Evolutionary conservation across 1,284 basidiomycete genomes (phyloP), one percentile per base, ranked within the genome.

Genomic region (Schizophyllum amplum): DNA sequence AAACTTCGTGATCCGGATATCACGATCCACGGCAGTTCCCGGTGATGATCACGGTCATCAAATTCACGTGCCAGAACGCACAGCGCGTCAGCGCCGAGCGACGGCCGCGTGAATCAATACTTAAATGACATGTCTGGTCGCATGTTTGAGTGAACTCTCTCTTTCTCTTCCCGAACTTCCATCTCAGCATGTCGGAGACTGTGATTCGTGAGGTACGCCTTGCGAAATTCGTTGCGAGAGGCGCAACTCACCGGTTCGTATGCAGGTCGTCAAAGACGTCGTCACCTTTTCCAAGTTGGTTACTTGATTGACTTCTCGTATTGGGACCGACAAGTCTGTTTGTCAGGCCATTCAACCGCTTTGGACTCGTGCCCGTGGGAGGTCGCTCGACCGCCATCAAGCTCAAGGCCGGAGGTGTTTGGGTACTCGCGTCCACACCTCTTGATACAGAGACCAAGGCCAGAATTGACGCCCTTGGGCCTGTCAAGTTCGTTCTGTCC

Each of bases 361-460:
- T 79, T 58, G 82, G 84, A 9, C 33, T 89, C 9, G 62, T 92
- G 27, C 89, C 87, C 3, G 72, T 93, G 24, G 92, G 92, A 0
- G 90, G 91, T 22, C 75, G 92, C 50, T 88, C 89, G 0, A 96
- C 91, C 0, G 94, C 93, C 1, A 77, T 97, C 67, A 85, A 80
- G 70, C 74, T 97, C 57, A 72, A 72, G 52, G 77, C 81, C 56
- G 84, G 86, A 20, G 84, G 82, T 4, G 83, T 97, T 23, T 95
- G 92, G 84, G 76, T 97, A 1, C 77, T 96, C 24, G 93, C 92
- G 1, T 94, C 91, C 1, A 92, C 92, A 2, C 89, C 91, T 0
- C 72, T 93, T 55, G 83, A 86, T 52, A 72, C 78, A 4, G 85
- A 85, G 42, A 95, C 91, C 1, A 87, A 86, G 67, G 65, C 74